Evolutionary conservation across 306 rosid genomes (phyloP).

Genomic region (Quillaja saponaria): DNA sequence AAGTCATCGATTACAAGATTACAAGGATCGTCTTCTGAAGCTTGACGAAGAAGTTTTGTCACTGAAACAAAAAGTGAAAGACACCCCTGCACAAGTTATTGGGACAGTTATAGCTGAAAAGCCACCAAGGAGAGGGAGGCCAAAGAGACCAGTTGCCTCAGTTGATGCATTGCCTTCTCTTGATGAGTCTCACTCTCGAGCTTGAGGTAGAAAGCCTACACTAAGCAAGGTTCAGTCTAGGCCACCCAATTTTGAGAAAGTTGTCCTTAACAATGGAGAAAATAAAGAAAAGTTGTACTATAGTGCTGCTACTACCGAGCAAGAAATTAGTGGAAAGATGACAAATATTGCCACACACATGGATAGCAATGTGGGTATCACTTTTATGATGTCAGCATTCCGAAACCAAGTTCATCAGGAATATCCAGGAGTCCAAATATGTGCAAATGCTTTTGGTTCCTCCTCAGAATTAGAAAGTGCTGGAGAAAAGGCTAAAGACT

Average conservation of each 20-base stretch:
- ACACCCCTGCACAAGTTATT: constrained; percentile 28
- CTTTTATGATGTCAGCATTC: constrained; percentile 22
- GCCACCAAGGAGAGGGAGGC: constrained; percentile 51
- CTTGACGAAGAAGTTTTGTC: constrained; percentile 49
- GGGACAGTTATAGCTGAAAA: constrained; percentile 25
- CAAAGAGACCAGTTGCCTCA: constrained; percentile 32
- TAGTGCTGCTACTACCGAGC: constrained; percentile 8
- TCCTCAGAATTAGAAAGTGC: constrained; percentile 18
- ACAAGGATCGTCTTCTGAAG: constrained; percentile 40
- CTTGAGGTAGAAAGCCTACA: constrained; percentile 33
- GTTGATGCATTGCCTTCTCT: constrained; percentile 28
- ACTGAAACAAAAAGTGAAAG: constrained; percentile 37
- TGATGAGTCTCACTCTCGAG: constrained; percentile 27
- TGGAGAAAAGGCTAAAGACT: constrained; percentile 23
- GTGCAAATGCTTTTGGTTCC: constrained; percentile 21
- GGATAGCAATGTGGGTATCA: constrained; percentile 16
- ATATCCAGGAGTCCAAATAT: constrained; percentile 27
- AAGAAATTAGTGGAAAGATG: constrained; percentile 25
- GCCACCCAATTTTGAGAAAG: constrained; percentile 41
- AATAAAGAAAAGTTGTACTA: constrained; percentile 21
- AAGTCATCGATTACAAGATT: constrained; percentile 42
- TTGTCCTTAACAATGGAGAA: constrained; percentile 37
- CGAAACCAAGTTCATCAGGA: constrained; percentile 32
- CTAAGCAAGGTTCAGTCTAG: constrained; percentile 19
- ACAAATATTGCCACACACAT: constrained; percentile 10